Evolutionary conservation across 2,329 filamentous ascomycete genomes (phyloP).

Genomic region (Tympanopsis confertula): DNA sequence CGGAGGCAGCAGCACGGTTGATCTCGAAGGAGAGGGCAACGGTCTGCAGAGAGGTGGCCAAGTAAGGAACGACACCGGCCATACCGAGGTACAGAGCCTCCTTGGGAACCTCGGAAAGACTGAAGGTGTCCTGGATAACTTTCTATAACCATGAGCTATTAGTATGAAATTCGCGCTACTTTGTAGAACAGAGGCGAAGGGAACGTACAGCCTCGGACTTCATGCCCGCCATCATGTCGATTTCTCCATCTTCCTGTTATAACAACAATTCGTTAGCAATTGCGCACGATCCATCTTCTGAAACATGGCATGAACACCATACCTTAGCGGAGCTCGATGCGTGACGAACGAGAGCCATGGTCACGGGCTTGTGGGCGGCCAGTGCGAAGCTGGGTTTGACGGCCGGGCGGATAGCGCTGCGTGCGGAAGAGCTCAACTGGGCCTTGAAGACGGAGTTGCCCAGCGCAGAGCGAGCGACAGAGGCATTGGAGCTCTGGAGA

Average conservation of each 20-base stretch:
- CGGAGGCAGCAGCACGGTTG: conserved; percentile 48
- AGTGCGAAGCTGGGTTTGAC: conserved; percentile 25
- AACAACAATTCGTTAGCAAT: neutral
- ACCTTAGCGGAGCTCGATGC: neutral
- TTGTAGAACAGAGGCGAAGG: too few species aligned
- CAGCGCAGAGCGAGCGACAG: conserved; percentile 24
- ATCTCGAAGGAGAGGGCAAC: conserved; percentile 75
- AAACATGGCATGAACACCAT: too few species aligned
- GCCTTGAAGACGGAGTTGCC: conserved; percentile 26
- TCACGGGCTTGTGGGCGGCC: conserved; percentile 19
- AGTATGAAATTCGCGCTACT: neutral
- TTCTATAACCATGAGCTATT: conserved; percentile 25
- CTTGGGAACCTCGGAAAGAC: conserved; percentile 49
- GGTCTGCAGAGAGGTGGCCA: conserved; percentile 72
- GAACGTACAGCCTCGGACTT: conserved; percentile 1
- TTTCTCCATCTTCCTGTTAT: neutral
- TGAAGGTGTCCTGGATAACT: conserved; percentile 59
- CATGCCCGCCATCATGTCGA: conserved; percentile 1
- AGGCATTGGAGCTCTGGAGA: conserved; percentile 25
- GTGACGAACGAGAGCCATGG: neutral
- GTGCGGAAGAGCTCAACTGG: conserved; percentile 26
- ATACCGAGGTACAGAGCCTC: conserved; percentile 59
- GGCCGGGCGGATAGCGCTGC: conserved; percentile 18
- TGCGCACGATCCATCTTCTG: too few species aligned
- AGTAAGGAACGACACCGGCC: conserved; percentile 73